Evolutionary conservation across 2,329 filamentous ascomycete genomes (phyloP).

Genomic region (Tolypocladium album): DNA sequence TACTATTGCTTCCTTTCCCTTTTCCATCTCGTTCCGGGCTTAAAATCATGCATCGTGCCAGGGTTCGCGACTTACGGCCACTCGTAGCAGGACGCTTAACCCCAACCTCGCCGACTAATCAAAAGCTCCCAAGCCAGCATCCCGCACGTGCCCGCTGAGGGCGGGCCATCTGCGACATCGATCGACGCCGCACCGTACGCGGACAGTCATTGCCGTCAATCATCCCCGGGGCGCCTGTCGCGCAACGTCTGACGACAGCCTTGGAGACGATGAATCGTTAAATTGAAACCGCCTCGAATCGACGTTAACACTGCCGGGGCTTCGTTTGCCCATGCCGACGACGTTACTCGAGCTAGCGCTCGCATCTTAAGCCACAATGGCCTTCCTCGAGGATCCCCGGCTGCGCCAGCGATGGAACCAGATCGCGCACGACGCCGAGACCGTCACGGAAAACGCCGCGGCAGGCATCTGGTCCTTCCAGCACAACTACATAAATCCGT

Average conservation of each 20-base stretch:
- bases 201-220: neutral
- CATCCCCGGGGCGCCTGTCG: neutral
- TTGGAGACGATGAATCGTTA: neutral
- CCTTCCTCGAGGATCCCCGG: slow-evolving; percentile 68
- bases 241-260: neutral
- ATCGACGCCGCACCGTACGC: neutral
- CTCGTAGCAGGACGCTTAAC: neutral
- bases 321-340: neutral
- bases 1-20: too few relatives aligned
- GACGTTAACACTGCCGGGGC: neutral
- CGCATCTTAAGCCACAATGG: slow-evolving; percentile 27
- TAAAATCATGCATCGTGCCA: neutral
- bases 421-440: slow-evolving; percentile 80
- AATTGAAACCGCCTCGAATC: neutral
- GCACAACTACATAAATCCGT: slow-evolving; percentile 76
- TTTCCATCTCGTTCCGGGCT: neutral
- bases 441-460: slow-evolving; percentile 84
- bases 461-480: slow-evolving; percentile 83
- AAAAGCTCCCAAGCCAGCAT: neutral
- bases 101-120: neutral
- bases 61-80: neutral
- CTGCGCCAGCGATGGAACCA: slow-evolving; percentile 91
- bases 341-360: neutral
- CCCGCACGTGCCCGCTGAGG: neutral
- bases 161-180: neutral